Evolutionary conservation across 2,329 filamentous ascomycete species (phyloP).

Genomic region (Trichophyton verrucosum): DNA sequence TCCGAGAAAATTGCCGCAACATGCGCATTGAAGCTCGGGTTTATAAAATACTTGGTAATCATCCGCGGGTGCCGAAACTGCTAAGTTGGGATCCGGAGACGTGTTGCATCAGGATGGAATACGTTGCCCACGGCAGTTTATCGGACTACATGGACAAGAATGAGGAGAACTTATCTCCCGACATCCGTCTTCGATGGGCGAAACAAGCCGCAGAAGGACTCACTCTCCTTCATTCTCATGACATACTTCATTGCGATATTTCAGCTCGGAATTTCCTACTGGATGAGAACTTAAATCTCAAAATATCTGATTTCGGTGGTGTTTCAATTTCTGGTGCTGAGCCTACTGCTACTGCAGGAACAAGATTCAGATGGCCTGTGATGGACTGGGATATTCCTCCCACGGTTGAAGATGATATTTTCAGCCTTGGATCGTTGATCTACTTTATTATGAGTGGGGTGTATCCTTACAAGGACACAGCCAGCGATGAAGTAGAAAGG

Average conservation of each 20-base stretch:
- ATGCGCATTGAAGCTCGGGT: neutral
- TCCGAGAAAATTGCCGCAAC: neutral
- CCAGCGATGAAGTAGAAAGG: neutral
- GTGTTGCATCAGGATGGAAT: neutral
- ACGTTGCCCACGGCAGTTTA: neutral
- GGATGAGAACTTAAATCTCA: neutral
- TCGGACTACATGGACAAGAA: neutral
- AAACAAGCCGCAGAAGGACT: neutral
- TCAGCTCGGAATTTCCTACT: neutral
- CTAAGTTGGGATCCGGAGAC: neutral
- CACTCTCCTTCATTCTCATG: neutral
- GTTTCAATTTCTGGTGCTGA: neutral
- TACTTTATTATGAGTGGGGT: neutral
- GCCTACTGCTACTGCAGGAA: neutral
- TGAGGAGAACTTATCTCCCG: neutral
- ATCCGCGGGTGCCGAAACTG: neutral
- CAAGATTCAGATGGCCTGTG: neutral
- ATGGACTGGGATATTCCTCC: neutral
- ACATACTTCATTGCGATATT: neutral
- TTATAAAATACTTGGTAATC: neutral
- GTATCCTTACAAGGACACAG: neutral
- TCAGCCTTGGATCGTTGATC: neutral
- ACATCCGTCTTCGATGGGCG: neutral
- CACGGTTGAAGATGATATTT: neutral
- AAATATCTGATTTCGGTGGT: neutral